phyloP scores from a whole-genome alignment of 169 alveolate species.

The Plasmodium adleri region DNA sequence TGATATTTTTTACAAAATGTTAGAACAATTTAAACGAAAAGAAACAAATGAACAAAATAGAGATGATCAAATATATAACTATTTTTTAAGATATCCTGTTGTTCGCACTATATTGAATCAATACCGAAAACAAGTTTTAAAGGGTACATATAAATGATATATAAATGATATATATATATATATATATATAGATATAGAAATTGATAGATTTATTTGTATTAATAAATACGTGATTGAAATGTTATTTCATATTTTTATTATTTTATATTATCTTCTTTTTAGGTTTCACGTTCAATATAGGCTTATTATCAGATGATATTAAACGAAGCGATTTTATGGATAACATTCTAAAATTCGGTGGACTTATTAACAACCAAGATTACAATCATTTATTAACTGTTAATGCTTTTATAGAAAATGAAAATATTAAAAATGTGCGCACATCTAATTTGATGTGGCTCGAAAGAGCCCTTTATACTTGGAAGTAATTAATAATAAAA shows the following conservation, averaged over 20 bases:
- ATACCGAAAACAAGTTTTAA: slow-evolving; percentile 40
- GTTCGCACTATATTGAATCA: slow-evolving; percentile 38
- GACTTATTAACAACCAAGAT: slow-evolving; percentile 35
- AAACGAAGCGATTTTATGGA: slow-evolving; percentile 66
- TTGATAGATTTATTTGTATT: too few relatives aligned
- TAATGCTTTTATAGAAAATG: slow-evolving; percentile 27
- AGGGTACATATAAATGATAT: slow-evolving; percentile 6
- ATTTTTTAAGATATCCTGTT: slow-evolving; percentile 63
- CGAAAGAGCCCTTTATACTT: slow-evolving; percentile 66
- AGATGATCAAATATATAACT: slow-evolving; percentile 46
- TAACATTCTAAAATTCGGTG: slow-evolving; percentile 43
- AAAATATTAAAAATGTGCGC: slow-evolving; percentile 7
- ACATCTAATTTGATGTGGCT: slow-evolving; percentile 50
- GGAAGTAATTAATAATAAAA: slow-evolving; percentile 30
- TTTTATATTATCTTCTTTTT: neutral
- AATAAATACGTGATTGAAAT: neutral
- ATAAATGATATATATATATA: neutral
- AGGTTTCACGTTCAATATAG: slow-evolving; percentile 48
- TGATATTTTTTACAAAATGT: slow-evolving; percentile 39
- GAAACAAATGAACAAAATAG: slow-evolving; percentile 31
- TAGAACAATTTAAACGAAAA: slow-evolving; percentile 44
- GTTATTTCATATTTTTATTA: neutral
- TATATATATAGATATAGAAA: too few relatives aligned
- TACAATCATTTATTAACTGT: slow-evolving; percentile 42
- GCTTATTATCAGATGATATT: slow-evolving; percentile 45